These are phyloP conservation scores for Parachlorella kessleri DNA, from an alignment of 139 green algal genomes.

Conservation along the genomic window DNA sequence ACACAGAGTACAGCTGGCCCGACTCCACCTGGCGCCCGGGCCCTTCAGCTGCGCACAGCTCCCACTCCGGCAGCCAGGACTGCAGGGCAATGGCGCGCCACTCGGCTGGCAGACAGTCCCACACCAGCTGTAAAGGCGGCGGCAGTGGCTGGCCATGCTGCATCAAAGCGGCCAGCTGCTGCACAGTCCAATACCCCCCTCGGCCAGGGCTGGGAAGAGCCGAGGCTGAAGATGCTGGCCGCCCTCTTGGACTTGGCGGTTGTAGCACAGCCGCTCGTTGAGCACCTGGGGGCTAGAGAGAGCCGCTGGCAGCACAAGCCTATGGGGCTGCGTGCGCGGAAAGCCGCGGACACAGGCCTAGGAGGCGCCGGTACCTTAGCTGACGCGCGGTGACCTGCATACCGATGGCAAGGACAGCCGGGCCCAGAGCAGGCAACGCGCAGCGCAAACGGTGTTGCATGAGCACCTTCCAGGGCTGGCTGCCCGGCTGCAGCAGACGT, in stretches of 20 bases:
- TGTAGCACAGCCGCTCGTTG: not conserved
- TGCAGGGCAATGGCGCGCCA: no score
- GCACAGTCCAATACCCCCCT: not conserved
- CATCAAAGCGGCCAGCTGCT: not conserved
- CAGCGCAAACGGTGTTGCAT: not conserved
- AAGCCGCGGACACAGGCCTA: not conserved
- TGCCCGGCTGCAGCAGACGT: slow-evolving; percentile 14
- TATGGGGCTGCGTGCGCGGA: not conserved
- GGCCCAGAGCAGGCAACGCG: not conserved
- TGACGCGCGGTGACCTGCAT: not conserved
- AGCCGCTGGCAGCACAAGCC: not conserved
- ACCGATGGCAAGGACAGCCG: not conserved
- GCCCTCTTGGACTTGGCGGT: not conserved
- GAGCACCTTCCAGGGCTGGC: not conserved
- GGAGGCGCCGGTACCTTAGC: not conserved
- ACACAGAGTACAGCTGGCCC: no score
- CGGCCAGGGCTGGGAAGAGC: not conserved
- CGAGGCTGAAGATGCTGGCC: not conserved
- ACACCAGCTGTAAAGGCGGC: no score
- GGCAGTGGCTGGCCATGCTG: not conserved
- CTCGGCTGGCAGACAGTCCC: no score
- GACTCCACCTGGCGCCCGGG: no score
- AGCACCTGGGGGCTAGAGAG: not conserved
- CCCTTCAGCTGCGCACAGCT: no score
- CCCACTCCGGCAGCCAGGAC: no score